phyloP scores from a whole-genome alignment of 2,329 filamentous ascomycete genomes.

The Aspergillus versicolor region DNA sequence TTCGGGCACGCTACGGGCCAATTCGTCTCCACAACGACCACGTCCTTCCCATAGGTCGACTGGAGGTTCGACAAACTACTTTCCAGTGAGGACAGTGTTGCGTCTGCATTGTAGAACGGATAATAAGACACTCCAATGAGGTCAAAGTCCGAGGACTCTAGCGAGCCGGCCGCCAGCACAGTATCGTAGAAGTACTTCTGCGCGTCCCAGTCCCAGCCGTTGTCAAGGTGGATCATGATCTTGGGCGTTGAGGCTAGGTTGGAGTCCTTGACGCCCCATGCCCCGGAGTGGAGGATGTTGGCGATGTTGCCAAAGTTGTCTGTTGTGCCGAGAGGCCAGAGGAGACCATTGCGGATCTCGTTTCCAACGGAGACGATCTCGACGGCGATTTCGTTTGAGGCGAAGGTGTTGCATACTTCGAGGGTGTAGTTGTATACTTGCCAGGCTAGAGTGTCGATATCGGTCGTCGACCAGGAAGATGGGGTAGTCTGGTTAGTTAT shows the following conservation, averaged over 20 bases:
- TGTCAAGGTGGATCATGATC: conserved; percentile 74
- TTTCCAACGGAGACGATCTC: conserved; percentile 70
- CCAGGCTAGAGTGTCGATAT: conserved; percentile 59
- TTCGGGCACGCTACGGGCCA: conserved; percentile 66
- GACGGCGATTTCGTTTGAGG: conserved; percentile 54
- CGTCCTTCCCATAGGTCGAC: conserved; percentile 61
- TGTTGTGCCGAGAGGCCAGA: conserved; percentile 64
- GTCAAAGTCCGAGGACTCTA: conserved; percentile 61
- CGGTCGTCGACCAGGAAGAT: conserved; percentile 60
- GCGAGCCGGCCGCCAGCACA: conserved; percentile 53
- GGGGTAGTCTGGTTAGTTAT: conserved; percentile 49
- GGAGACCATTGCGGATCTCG: conserved; percentile 66
- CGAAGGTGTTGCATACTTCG: conserved; percentile 61
- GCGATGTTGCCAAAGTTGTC: conserved; percentile 61
- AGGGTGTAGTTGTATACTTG: conserved; percentile 69
- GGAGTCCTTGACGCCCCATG: conserved; percentile 65
- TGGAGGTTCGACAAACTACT: conserved; percentile 60
- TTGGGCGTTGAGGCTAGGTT: conserved; percentile 57
- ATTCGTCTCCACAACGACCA: conserved; percentile 69
- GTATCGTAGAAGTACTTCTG: conserved; percentile 66
- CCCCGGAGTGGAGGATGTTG: conserved; percentile 62
- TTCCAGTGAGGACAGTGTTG: conserved; percentile 59
- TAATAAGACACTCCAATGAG: conserved; percentile 73
- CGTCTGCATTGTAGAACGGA: conserved; percentile 64
- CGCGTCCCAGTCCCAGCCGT: conserved; percentile 69